A percentile compares a stretch with the other conserved stretches of the same genome.
Evolutionary conservation across 495 filamentous ascomycete species (phyloP).

Genomic region (Aspergillus nanangensis): DNA sequence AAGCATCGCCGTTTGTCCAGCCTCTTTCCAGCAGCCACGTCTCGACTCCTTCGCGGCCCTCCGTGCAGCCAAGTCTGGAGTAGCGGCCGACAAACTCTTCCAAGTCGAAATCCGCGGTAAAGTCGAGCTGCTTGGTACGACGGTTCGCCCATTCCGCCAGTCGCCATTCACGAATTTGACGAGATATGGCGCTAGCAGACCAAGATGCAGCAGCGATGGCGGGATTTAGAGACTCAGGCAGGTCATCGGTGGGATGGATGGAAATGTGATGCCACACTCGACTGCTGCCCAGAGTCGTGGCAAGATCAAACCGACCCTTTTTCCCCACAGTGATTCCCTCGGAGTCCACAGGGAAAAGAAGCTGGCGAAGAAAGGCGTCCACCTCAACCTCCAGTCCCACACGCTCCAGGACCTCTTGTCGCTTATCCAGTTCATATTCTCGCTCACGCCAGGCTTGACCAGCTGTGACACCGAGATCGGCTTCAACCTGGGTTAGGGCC

Average conservation of each 20-base stretch:
- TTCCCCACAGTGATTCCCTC: slow-evolving; percentile 71
- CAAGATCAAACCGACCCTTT: slow-evolving; percentile 70
- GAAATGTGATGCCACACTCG: slow-evolving; percentile 94
- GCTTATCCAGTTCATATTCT: slow-evolving; percentile 73
- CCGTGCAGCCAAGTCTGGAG: slow-evolving; percentile 75
- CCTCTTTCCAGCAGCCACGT: slow-evolving; percentile 93
- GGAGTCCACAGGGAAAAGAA: slow-evolving; percentile 76
- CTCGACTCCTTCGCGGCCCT: slow-evolving; percentile 89
- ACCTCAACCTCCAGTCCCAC: slow-evolving; percentile 74
- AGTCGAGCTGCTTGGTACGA: slow-evolving; percentile 87
- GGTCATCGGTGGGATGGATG: slow-evolving; percentile 86
- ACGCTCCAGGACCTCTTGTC: slow-evolving; percentile 81
- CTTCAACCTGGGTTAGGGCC: slow-evolving; percentile 71
- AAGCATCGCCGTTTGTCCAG: slow-evolving; percentile 97
- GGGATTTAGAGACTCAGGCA: slow-evolving; percentile 62
- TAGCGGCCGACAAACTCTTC: slow-evolving; percentile 89
- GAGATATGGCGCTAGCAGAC: slow-evolving; percentile 88
- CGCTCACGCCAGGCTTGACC: slow-evolving; percentile 63
- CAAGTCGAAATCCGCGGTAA: slow-evolving; percentile 92
- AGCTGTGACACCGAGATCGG: slow-evolving; percentile 73
- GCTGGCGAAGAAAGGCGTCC: slow-evolving; percentile 74
- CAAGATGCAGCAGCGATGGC: slow-evolving; percentile 65
- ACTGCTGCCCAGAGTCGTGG: slow-evolving; percentile 65
- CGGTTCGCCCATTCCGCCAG: slow-evolving; percentile 96
- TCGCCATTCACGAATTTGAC: slow-evolving; percentile 88